Conservation (phyloP, 805 yeast species). For the Grigorovia transvaalensis region DNA sequence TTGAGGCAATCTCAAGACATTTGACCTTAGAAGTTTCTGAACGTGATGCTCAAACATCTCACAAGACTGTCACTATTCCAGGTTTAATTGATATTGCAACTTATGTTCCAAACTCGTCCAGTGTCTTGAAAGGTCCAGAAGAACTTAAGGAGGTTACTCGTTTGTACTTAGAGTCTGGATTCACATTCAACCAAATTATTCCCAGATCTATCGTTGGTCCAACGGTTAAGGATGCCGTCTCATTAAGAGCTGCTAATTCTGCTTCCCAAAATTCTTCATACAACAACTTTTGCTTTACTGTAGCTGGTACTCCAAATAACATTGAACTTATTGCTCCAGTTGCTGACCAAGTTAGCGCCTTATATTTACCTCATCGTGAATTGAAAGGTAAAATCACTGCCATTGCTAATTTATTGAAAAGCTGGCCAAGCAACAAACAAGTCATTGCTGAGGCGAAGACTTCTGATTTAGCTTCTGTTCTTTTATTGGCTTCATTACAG, state of each 20-base stretch:
- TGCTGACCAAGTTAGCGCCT: slow-evolving; percentile 58
- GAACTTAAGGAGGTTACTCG: slow-evolving; percentile 63
- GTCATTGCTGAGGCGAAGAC: slow-evolving; percentile 87
- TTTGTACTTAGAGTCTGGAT: slow-evolving; percentile 72
- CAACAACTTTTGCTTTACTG: slow-evolving; percentile 74
- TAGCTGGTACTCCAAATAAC: slow-evolving; percentile 73
- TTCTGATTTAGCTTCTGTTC: slow-evolving; percentile 84
- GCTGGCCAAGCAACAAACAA: slow-evolving; percentile 79
- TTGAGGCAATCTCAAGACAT: slow-evolving; percentile 83
- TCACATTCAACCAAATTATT: slow-evolving; percentile 72
- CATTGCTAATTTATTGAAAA: slow-evolving; percentile 65
- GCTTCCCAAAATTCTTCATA: slow-evolving; percentile 47
- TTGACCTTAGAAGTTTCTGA: slow-evolving; percentile 54
- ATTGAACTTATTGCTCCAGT: slow-evolving; percentile 51
- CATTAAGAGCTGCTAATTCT: slow-evolving; percentile 51
- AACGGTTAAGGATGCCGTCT: slow-evolving; percentile 50
- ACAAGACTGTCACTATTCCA: slow-evolving; percentile 69
- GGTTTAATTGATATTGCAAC: slow-evolving; percentile 80
- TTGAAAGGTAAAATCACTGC: slow-evolving; percentile 63
- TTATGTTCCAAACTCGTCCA: slow-evolving; percentile 57
- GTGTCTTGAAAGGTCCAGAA: slow-evolving; percentile 32
- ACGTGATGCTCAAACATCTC: slow-evolving; percentile 86
- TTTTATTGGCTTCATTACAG: slow-evolving; percentile 81
- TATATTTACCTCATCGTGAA: slow-evolving; percentile 73
- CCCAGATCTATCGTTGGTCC: slow-evolving; percentile 59